phyloP scores from a whole-genome alignment of 805 yeast species.

The Myxozyma nipponensis region DNA sequence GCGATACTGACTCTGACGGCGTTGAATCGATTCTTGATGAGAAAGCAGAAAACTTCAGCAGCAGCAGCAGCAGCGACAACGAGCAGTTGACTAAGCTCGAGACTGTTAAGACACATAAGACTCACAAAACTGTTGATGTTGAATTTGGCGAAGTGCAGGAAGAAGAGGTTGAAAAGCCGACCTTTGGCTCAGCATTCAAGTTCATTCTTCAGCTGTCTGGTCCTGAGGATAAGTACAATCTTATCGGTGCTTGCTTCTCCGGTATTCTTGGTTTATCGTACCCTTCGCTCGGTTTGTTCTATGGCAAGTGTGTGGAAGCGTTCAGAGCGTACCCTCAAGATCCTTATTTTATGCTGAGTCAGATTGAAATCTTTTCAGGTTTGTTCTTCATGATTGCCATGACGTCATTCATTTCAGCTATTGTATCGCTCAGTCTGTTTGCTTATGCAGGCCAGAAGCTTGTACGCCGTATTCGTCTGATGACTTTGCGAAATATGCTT shows the following conservation, averaged over 20 bases:
- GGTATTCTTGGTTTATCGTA: slow-evolving; percentile 14
- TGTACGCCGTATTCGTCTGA: slow-evolving; percentile 36
- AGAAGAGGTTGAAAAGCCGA: neutral
- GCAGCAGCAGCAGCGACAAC: too few species aligned
- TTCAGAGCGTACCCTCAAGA: slow-evolving; percentile 13
- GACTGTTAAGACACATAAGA: neutral
- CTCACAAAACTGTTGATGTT: neutral
- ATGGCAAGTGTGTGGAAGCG: slow-evolving; percentile 19
- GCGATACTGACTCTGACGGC: slow-evolving; percentile 1
- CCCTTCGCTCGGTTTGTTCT: slow-evolving; percentile 20
- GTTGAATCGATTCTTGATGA: slow-evolving; percentile 3
- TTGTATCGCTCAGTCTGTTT: slow-evolving; percentile 28
- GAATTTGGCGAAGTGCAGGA: neutral
- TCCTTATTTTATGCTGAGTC: slow-evolving; percentile 9
- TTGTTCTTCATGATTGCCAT: slow-evolving; percentile 17
- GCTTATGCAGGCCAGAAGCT: slow-evolving; percentile 35
- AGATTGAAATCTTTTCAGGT: slow-evolving; percentile 14
- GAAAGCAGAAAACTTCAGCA: slow-evolving; percentile 2
- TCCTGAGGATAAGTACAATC: slow-evolving; percentile 6
- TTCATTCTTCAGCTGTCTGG: slow-evolving; percentile 8
- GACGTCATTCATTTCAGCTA: slow-evolving; percentile 6
- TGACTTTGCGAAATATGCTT: slow-evolving; percentile 36
- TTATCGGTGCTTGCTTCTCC: slow-evolving; percentile 9
- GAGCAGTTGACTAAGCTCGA: neutral
- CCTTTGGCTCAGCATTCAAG: neutral